Conservation (phyloP, 164 flowering plant species). For the Umbellularia californica region DNA sequence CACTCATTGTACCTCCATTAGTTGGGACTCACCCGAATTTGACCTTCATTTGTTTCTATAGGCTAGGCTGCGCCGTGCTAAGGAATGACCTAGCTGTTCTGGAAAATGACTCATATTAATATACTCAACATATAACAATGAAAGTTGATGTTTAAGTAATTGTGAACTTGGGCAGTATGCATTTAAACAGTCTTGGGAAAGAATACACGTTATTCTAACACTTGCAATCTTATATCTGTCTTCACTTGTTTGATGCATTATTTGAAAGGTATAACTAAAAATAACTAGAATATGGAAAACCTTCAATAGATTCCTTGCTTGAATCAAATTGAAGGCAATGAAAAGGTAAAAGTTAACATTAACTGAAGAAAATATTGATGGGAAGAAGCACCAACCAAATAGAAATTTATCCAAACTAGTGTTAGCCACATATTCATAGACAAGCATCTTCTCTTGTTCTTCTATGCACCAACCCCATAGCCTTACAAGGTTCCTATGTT, state of each 20-base stretch:
- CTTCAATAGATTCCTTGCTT: not conserved
- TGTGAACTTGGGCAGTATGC: too few species aligned
- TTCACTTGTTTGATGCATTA: not conserved
- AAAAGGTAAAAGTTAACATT: not conserved
- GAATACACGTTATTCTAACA: too few species aligned
- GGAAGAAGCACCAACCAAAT: slow-evolving; percentile 17
- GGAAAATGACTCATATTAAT: too few species aligned
- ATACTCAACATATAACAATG: too few species aligned
- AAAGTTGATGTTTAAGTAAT: too few species aligned
- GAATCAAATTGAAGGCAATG: not conserved
- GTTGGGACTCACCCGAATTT: too few species aligned
- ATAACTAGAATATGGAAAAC: not conserved
- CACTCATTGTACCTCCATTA: too few species aligned
- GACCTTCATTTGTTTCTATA: too few species aligned
- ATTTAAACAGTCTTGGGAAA: too few species aligned
- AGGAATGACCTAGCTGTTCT: too few species aligned
- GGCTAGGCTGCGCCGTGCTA: too few species aligned
- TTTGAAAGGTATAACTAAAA: not conserved
- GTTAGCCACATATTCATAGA: slow-evolving; percentile 30
- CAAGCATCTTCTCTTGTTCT: slow-evolving; percentile 22
- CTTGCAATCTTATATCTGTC: not conserved
- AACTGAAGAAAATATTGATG: too few species aligned
- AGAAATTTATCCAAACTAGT: slow-evolving; percentile 26
- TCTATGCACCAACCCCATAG: slow-evolving; percentile 25
- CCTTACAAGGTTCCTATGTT: slow-evolving; percentile 31